Percentiles rank a stretch among this genome's conserved stretches.
phyloP scores from a whole-genome alignment of 805 yeast species.

The Saccharomycopsis fermentans region DNA sequence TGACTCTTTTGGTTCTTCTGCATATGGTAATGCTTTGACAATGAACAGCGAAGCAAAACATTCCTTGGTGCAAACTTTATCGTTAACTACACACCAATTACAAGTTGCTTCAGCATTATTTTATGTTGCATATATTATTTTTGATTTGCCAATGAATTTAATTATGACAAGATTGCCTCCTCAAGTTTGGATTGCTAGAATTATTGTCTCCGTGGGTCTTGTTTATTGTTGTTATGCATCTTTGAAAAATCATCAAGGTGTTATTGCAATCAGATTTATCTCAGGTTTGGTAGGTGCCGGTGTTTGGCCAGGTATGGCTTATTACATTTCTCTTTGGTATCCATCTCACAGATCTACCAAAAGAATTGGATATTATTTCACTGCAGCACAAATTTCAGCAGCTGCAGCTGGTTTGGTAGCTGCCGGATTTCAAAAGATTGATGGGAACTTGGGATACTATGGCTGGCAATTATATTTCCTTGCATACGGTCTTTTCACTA shows the following conservation, averaged over 20 bases:
- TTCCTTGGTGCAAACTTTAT: slow-evolving; percentile 44
- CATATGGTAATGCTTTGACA: slow-evolving; percentile 71
- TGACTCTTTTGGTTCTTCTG: slow-evolving; percentile 67
- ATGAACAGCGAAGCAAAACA: slow-evolving; percentile 60
- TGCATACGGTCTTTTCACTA: slow-evolving; percentile 63
- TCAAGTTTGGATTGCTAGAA: slow-evolving; percentile 76
- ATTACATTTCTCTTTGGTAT: slow-evolving; percentile 76
- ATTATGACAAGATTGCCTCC: slow-evolving; percentile 78
- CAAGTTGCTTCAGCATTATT: slow-evolving; percentile 73
- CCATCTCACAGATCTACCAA: slow-evolving; percentile 68
- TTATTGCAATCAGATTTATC: slow-evolving; percentile 61
- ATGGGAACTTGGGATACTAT: slow-evolving; percentile 53
- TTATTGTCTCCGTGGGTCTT: slow-evolving; percentile 65
- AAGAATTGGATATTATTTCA: slow-evolving; percentile 79
- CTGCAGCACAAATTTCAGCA: slow-evolving; percentile 87
- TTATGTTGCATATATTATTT: slow-evolving; percentile 73
- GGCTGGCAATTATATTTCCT: slow-evolving; percentile 88
- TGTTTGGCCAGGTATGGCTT: slow-evolving; percentile 85
- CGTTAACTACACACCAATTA: slow-evolving; percentile 44
- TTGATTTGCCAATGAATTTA: slow-evolving; percentile 83
- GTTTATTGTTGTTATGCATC: slow-evolving; percentile 69
- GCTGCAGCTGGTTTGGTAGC: slow-evolving; percentile 81
- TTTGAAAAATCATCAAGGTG: slow-evolving; percentile 43
- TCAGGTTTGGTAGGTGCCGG: slow-evolving; percentile 78
- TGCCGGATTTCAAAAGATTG: slow-evolving; percentile 83